Percentiles rank a stretch among this genome's conserved stretches.
Evolutionary conservation across 768 basidiomycete species (phyloP).

Genomic region (Naematelia aurantialba): DNA sequence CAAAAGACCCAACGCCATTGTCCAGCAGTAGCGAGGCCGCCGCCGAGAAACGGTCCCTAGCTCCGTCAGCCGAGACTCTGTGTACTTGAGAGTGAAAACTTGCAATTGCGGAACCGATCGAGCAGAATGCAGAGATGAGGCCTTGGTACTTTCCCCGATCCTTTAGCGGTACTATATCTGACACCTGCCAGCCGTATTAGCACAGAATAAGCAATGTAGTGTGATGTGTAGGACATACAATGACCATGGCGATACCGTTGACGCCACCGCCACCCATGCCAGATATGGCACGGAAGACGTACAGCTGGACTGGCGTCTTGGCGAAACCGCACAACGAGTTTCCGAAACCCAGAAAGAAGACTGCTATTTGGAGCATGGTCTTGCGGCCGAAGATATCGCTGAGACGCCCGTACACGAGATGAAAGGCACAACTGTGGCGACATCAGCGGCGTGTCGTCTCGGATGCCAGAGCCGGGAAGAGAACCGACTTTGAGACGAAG

Average conservation of each 20-base stretch:
- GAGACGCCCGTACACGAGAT: conserved; percentile 41
- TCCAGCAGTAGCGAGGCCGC: conserved; percentile 25
- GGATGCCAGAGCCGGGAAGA: background rate
- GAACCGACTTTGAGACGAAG: conserved; percentile 31
- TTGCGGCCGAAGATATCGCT: conserved; percentile 47
- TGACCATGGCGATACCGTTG: conserved; percentile 44
- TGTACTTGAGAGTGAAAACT: background rate
- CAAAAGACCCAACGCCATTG: conserved; percentile 45
- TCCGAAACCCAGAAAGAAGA: conserved; percentile 42
- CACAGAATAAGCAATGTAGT: background rate
- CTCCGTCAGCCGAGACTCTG: background rate
- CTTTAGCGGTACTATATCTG: conserved; percentile 41
- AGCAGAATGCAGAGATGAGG: conserved; percentile 22
- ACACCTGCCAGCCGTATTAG: conserved; percentile 18
- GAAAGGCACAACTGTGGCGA: conserved; percentile 27
- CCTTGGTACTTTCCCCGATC: conserved; percentile 45
- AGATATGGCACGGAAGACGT: conserved; percentile 40
- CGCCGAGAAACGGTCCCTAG: conserved; percentile 41
- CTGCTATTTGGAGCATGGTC: conserved; percentile 35
- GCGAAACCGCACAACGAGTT: conserved; percentile 48
- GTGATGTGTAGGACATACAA: conserved; percentile 25
- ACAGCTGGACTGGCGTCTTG: conserved; percentile 41
- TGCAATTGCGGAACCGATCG: conserved; percentile 30
- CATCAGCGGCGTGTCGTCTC: conserved; percentile 6
- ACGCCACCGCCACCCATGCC: conserved; percentile 49